Percentiles rank a stretch among this genome's conserved stretches.
phyloP scores from a whole-genome alignment of 768 basidiomycete genomes.

The Tulasnella sp. region DNA sequence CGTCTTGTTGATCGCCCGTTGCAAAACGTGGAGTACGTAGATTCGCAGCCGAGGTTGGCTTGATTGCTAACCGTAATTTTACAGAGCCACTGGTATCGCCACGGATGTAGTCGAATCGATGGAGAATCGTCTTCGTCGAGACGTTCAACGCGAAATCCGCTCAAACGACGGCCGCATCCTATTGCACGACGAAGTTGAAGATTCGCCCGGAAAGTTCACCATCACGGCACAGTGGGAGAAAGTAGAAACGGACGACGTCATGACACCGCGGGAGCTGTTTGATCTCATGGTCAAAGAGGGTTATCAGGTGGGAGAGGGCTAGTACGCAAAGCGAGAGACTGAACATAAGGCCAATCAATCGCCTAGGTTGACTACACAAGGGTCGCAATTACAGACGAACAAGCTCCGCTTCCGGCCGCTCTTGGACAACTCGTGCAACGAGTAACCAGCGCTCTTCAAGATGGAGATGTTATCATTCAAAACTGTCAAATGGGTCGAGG shows the following conservation, averaged over 20 bases:
- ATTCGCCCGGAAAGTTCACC: slow-evolving; percentile 76
- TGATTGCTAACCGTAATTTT: background rate
- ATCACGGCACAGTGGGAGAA: slow-evolving; percentile 95
- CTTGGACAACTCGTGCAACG: slow-evolving; percentile 68
- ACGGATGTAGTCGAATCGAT: slow-evolving; percentile 84
- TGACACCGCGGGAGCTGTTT: slow-evolving; percentile 80
- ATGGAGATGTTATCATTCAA: slow-evolving; percentile 67
- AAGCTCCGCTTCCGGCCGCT: slow-evolving; percentile 85
- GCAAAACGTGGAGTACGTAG: slow-evolving; percentile 82
- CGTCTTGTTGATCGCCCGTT: slow-evolving; percentile 78
- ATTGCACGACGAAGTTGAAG: slow-evolving; percentile 92
- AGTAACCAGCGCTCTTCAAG: slow-evolving; percentile 40
- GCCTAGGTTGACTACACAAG: slow-evolving; percentile 70
- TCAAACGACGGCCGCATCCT: slow-evolving; percentile 59
- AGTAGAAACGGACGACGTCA: slow-evolving; percentile 65
- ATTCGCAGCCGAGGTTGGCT: background rate
- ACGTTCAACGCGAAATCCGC: slow-evolving; percentile 73
- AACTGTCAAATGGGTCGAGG: slow-evolving; percentile 89
- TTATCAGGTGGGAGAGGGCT: slow-evolving; percentile 40
- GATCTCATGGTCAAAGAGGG: slow-evolving; percentile 64
- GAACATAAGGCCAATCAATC: background rate
- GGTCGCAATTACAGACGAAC: slow-evolving; percentile 94
- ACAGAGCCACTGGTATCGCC: slow-evolving; percentile 85
- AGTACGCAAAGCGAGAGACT: slow-evolving; percentile 10
- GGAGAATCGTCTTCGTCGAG: slow-evolving; percentile 79